Conservation (phyloP, 2,329 filamentous ascomycete genomes). For the Hypocreales sp. region DNA sequence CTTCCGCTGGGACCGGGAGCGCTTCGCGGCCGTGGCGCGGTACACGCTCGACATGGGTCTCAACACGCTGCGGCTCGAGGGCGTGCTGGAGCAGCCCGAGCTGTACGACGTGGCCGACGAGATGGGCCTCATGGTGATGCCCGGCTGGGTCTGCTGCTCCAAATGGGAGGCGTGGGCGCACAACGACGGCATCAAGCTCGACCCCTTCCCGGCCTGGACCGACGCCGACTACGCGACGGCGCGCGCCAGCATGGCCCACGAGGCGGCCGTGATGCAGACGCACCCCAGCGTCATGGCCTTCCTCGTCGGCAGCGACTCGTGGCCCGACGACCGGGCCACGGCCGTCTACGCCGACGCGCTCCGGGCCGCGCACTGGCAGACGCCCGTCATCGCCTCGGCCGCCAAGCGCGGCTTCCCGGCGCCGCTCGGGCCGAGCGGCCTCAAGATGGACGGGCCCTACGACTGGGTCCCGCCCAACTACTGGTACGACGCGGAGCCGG, state of each 20-base stretch:
- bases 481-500: constrained; percentile 34
- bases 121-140: constrained; percentile 44
- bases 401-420: constrained; percentile 36
- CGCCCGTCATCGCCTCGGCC: constrained; percentile 41
- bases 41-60: constrained; percentile 44
- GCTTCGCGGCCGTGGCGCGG: constrained; percentile 31
- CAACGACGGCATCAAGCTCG: constrained; percentile 32
- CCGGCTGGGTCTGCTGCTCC: constrained; percentile 52
- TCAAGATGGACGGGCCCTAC: constrained; percentile 54
- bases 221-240: constrained; percentile 39
- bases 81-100: constrained; percentile 47
- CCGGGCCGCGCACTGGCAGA: constrained; percentile 34
- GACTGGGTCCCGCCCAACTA: constrained; percentile 52
- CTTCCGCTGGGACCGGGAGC: constrained; percentile 34
- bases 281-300: constrained; percentile 44
- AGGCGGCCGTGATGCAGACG: constrained; percentile 41
- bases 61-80: constrained; percentile 48
- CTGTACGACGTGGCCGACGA: constrained; percentile 43
- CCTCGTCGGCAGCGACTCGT: constrained; percentile 46
- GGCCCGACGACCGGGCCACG: constrained; percentile 42
- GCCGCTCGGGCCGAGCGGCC: constrained; percentile 36
- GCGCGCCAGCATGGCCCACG: constrained; percentile 39
- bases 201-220: constrained; percentile 25
- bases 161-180: constrained; percentile 53
- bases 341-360: constrained; percentile 35